phyloP scores from a whole-genome alignment of 352 stramenopile species.

The Phytophthora pluvialis region DNA sequence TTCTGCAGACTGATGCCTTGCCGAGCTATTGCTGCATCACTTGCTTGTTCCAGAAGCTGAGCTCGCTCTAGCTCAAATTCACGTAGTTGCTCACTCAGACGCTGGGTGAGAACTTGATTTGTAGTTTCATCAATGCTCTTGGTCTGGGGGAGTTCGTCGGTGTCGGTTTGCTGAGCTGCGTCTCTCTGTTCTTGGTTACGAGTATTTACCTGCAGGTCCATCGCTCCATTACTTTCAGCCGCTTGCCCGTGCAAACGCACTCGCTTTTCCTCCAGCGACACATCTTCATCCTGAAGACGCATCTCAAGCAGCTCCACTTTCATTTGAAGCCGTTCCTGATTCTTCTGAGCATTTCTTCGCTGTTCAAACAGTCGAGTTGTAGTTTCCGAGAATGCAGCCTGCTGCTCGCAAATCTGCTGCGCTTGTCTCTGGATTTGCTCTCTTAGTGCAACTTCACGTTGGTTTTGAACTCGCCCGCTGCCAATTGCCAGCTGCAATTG shows the following conservation, averaged over 20 bases:
- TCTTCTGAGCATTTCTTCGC: not conserved
- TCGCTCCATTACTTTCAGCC: not conserved
- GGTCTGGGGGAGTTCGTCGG: not conserved
- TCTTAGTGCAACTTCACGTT: not conserved
- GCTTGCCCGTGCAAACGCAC: not conserved
- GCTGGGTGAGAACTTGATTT: not conserved
- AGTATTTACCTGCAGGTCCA: not conserved
- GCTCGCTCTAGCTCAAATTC: conserved; percentile 11
- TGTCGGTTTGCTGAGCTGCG: not conserved
- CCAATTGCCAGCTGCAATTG: conserved; percentile 2
- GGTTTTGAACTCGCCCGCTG: not conserved
- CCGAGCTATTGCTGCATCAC: not conserved
- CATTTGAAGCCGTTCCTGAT: not conserved
- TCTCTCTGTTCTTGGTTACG: not conserved
- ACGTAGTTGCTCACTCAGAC: conserved; percentile 2
- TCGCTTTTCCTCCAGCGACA: conserved; percentile 1
- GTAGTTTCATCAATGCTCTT: not conserved
- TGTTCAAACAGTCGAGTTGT: not conserved
- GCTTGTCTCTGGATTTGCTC: not conserved
- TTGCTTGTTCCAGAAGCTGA: conserved; percentile 16
- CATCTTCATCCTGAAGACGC: conserved; percentile 3
- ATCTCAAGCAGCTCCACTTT: conserved; percentile 1
- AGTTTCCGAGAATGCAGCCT: conserved; percentile 1
- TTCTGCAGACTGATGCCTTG: not conserved
- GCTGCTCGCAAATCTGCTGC: conserved; percentile 2